Evolutionary conservation across 495 filamentous ascomycete genomes (phyloP).

Genomic region (Penicillium mononematosum): DNA sequence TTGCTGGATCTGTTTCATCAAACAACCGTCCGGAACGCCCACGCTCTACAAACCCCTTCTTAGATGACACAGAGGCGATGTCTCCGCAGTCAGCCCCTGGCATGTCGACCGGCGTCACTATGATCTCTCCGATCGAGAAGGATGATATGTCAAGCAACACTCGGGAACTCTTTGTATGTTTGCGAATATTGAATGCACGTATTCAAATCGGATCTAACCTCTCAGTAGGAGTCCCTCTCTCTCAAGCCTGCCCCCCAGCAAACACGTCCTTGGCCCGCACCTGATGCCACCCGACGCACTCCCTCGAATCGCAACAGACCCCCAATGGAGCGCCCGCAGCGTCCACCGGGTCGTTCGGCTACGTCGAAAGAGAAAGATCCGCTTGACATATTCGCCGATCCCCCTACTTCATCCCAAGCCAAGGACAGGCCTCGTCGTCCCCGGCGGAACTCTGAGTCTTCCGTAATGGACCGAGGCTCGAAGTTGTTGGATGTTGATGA

Average conservation of each 20-base stretch:
- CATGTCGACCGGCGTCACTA: constrained; percentile 46
- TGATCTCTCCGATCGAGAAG: constrained; percentile 55
- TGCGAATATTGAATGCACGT: background rate
- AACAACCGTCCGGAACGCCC: constrained; percentile 60
- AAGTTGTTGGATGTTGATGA: constrained; percentile 61
- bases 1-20: constrained; percentile 37
- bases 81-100: constrained; percentile 47
- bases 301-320: constrained; percentile 29
- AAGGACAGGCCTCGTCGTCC: constrained; percentile 51
- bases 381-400: constrained; percentile 63
- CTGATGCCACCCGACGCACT: constrained; percentile 37
- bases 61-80: constrained; percentile 64
- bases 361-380: constrained; percentile 38
- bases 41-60: constrained; percentile 86
- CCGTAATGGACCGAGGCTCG: constrained; percentile 64
- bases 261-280: constrained; percentile 43
- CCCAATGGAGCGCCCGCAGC: constrained; percentile 37
- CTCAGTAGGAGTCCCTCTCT: constrained; percentile 42
- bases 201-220: constrained; percentile 8
- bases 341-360: constrained; percentile 21
- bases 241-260: constrained; percentile 37
- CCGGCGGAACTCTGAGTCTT: constrained; percentile 93
- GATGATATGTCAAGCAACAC: constrained; percentile 61
- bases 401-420: constrained; percentile 37
- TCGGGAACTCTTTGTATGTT: constrained; percentile 87